Evolutionary conservation across 2,329 filamentous ascomycete species (phyloP), one percentile per base, ranked within the genome.

Genomic region (Gaeumannomyces tritici): DNA sequence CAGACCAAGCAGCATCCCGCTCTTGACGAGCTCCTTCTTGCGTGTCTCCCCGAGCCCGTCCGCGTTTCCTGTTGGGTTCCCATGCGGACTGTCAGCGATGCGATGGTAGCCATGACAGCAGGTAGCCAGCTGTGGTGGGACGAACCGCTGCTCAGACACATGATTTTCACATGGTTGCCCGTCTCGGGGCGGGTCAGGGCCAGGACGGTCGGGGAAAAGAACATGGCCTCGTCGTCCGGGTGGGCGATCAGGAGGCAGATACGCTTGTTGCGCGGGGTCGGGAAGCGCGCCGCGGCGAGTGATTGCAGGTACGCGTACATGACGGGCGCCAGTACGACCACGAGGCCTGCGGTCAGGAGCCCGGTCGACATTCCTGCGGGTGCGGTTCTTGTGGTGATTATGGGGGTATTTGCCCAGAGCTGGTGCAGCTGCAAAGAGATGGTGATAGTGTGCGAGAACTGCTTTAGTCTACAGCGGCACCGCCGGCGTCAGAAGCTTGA

Each of bases 161-260:
- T 77, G 66, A 99, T 96, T 77, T 96, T 95, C 71, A 99, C 83
- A 72, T 96, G 91, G 76, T 99, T 98, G 4, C 90, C 89, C 26
- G 89, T 81, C 64, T 87, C 85, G 4, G 91, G 91, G 18, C 84
- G 81, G 24, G 92, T 93, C 63, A 99, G 83, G n/a, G 90, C 87
- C 69, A 96, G 82, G 18, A 98, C 81, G 0, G 91, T 90, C 0
- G 95, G 95, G 66, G 92, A 87, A 76, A 99, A 99, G 81, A 99
- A 99, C 95, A 99, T 99, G 74, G 93, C 95, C 79, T 99, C 95
- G 71, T 99, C 95, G 76, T 99, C 95, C 0, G 95, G 95, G 77
- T 99, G 95, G 27, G 95, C 95, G 70, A 99, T 98, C 62, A 99
- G 81, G 62, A 99, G 83, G 73, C 90, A 89, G 71, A 99, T 91